Evolutionary conservation across 2,329 filamentous ascomycete species (phyloP).

Genomic region (Venturia oleaginea): DNA sequence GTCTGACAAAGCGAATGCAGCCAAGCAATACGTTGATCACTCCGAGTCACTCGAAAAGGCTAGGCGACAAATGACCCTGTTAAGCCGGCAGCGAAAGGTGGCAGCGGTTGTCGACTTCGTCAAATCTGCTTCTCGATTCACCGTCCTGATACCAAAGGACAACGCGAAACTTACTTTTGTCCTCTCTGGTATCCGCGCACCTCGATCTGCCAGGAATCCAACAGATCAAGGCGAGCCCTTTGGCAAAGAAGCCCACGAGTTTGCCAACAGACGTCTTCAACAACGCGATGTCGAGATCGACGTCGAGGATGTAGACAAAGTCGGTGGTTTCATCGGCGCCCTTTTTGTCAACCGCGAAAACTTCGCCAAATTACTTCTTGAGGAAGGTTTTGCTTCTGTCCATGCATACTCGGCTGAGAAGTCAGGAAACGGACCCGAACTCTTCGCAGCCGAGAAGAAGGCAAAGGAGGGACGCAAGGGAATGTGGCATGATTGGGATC

Average conservation of each 20-base stretch:
- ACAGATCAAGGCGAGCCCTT: constrained; percentile 84
- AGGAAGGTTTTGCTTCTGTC: constrained; percentile 87
- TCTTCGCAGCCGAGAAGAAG: constrained; percentile 76
- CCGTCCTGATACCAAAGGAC: constrained; percentile 81
- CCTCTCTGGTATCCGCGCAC: constrained; percentile 83
- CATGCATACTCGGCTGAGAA: constrained; percentile 95
- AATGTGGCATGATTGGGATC: constrained; percentile 91
- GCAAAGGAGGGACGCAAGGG: constrained; percentile 86
- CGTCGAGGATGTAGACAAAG: constrained; percentile 89
- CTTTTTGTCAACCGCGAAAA: constrained; percentile 91
- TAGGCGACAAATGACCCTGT: constrained; percentile 79
- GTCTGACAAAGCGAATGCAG: constrained; percentile 78
- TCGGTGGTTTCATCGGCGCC: constrained; percentile 92
- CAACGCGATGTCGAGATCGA: constrained; percentile 96
- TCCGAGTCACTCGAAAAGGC: constrained; percentile 91
- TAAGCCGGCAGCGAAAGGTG: constrained; percentile 86
- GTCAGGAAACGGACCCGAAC: constrained; percentile 77
- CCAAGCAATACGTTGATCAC: constrained; percentile 76
- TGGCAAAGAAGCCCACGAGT: constrained; percentile 86
- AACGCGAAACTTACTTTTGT: constrained; percentile 93
- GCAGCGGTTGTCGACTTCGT: constrained; percentile 94
- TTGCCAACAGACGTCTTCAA: constrained; percentile 78
- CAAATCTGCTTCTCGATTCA: constrained; percentile 94
- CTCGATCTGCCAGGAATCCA: constrained; percentile 71
- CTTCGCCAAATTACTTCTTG: constrained; percentile 85